Evolutionary conservation across 2,329 filamentous ascomycete genomes (phyloP).

Genomic region (Phaeosphaeriaceae sp.): DNA sequence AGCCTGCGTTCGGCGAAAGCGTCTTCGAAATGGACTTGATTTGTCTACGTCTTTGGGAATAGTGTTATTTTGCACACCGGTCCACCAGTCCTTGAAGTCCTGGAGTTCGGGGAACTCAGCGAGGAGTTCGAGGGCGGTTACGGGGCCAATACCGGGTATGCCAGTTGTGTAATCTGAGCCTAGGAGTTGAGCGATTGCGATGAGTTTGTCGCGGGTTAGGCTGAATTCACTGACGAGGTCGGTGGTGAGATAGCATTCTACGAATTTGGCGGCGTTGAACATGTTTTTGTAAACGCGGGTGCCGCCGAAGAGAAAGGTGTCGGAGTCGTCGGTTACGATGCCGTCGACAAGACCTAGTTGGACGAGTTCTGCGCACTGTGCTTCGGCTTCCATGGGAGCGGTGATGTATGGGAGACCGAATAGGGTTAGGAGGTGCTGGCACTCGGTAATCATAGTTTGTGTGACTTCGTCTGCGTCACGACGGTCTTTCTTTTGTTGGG

Average conservation of each 20-base stretch:
- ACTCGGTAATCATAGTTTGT: conserved; percentile 93
- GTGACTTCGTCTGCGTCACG: conserved; percentile 97
- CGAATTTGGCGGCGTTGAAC: conserved; percentile 98
- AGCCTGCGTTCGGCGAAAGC: conserved; percentile 80
- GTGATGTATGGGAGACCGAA: conserved; percentile 97
- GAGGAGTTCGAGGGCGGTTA: conserved; percentile 91
- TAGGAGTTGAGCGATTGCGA: conserved; percentile 86
- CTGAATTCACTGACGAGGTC: conserved; percentile 91
- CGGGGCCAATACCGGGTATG: conserved; percentile 86
- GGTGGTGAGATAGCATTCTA: conserved; percentile 87
- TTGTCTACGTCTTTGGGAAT: conserved; percentile 65
- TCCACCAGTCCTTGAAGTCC: conserved; percentile 90
- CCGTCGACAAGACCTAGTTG: conserved; percentile 88
- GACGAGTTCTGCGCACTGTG: conserved; percentile 93
- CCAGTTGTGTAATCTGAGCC: conserved; percentile 97
- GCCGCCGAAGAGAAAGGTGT: conserved; percentile 95
- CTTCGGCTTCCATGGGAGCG: conserved; percentile 98
- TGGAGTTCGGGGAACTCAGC: conserved; percentile 81
- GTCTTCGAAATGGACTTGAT: conserved; percentile 73
- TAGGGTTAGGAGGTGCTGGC: conserved; percentile 84
- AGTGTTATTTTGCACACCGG: conserved; percentile 71
- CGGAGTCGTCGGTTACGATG: conserved; percentile 96
- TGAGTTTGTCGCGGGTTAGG: conserved; percentile 83
- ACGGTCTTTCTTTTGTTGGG: conserved; percentile 95
- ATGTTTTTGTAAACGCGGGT: conserved; percentile 99